Evolutionary conservation across 495 filamentous ascomycete species (phyloP), one percentile per base, ranked within the genome.

Genomic region (Aspergillus carlsbadensis): DNA sequence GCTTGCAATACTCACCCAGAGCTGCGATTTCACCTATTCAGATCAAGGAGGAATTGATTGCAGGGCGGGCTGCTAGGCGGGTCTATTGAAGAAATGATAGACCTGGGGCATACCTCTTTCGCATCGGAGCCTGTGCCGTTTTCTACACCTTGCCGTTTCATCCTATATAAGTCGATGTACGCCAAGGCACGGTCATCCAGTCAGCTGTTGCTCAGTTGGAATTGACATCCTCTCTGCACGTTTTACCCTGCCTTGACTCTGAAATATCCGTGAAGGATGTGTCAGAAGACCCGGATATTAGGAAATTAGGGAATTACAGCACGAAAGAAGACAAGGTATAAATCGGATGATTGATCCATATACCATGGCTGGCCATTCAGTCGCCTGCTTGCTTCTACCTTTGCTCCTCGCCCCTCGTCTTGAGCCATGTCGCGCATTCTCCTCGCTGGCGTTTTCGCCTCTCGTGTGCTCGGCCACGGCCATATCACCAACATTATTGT

Each of bases 401-500:
- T 41, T 4, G 3, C 8, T 41, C 3, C 6, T 37, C 10, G 5
- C 11, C 13, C 15, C 15, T 37, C 35, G n/a, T 24, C n/a, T 26
- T 31, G 10, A 35, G 29, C 44, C 24, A 47, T 47, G 44, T 47
- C 44, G 8, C 44, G 44, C 13, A 2, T 47, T 20, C 44, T 47
- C 29, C 14, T 47, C n/a, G 44, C 29, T 11, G n/a, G 44, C 15
- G 5, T 47, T 14, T 47, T 34, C 3, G 68, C 70, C 29, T 60
- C 75, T 29, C 44, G 11, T 26, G 44, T 31, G 13, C n/a, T 47
- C 10, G 78, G 75, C 52, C 82, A 85, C 64, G 81, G 82, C 20
- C 72, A 76, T 54, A 78, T 83, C 46, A 68, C 67, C 54, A 74
- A 81, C 41, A 68, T 84, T 56, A 70, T 82, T 44, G 71, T 78